Evolutionary conservation across 306 rosid species (phyloP).

Genomic region (Acacia crassicarpa): DNA sequence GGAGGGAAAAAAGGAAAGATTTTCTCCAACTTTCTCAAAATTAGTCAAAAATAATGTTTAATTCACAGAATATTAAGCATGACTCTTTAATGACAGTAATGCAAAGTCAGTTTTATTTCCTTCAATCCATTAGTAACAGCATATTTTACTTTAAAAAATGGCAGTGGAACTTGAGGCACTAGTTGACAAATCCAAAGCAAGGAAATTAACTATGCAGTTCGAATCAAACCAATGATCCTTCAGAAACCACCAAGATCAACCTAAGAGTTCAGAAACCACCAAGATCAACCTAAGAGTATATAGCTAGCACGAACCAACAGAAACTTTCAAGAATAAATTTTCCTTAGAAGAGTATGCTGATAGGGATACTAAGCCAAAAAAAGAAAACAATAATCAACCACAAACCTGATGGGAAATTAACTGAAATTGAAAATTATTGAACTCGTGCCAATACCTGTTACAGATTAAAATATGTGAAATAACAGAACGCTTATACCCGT

Average conservation of each 20-base stretch:
- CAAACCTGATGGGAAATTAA: constrained; percentile 88
- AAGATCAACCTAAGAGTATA: not conserved
- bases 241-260: constrained; percentile 8
- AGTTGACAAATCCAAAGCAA: not conserved
- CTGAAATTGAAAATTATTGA: constrained; percentile 94
- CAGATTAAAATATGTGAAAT: constrained; percentile 30
- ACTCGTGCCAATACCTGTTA: constrained; percentile 96
- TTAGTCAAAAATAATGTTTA: not conserved
- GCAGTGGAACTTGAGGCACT: not conserved
- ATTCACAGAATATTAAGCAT: constrained; percentile 10
- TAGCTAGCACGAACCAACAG: not conserved
- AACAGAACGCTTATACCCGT: not conserved
- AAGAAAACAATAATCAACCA: constrained; percentile 16
- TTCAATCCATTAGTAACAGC: not conserved
- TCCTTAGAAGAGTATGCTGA: not conserved
- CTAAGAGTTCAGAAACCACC: constrained; percentile 14
- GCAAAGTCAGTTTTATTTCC: constrained; percentile 8
- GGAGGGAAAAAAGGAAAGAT: not conserved
- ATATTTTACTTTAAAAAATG: not conserved
- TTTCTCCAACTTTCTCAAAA: constrained; percentile 23
- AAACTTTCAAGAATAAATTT: not conserved
- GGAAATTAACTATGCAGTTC: not conserved
- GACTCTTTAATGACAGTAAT: not conserved
- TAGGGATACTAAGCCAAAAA: not conserved
- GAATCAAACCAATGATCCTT: not conserved